These are phyloP conservation scores for Boletus coccyginus DNA, from an alignment of 768 basidiomycete genomes.

Conservation along the genomic window DNA sequence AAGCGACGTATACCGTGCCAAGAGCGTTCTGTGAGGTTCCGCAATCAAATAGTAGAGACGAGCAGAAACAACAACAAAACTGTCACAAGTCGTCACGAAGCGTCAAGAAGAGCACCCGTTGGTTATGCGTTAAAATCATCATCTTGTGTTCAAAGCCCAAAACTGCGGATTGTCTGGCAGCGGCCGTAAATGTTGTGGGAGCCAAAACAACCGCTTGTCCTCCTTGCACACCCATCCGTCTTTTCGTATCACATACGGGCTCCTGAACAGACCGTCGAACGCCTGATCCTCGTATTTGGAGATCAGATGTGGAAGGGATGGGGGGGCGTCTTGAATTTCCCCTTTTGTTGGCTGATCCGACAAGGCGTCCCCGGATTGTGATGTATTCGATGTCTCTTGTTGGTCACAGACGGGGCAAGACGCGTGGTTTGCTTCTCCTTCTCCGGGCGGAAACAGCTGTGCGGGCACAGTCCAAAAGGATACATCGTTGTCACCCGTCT, in stretches of 20 bases:
- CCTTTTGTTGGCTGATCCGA: no score
- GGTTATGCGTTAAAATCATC: conserved; percentile 7
- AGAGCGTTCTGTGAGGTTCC: background rate
- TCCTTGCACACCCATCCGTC: conserved; percentile 13
- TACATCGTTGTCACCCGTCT: background rate
- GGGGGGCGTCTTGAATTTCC: background rate
- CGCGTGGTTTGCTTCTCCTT: background rate
- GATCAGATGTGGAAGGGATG: conserved; percentile 1
- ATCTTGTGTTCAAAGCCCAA: background rate
- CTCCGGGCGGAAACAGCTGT: background rate
- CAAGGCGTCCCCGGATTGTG: background rate
- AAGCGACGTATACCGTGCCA: no score
- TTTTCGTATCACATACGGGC: background rate
- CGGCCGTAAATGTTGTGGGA: conserved; percentile 11
- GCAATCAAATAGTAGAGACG: background rate
- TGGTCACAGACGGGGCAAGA: background rate
- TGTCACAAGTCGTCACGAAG: background rate
- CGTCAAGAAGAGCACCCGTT: conserved; percentile 2
- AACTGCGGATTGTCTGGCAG: background rate
- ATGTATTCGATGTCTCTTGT: background rate
- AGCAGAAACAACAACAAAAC: background rate
- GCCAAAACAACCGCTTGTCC: conserved; percentile 9
- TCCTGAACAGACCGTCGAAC: conserved; percentile 6
- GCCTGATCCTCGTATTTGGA: background rate
- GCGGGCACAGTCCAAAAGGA: conserved; percentile 3